A percentile compares a stretch with the other conserved stretches of the same genome.
Evolutionary conservation across 108 stramenopile species (phyloP).

Genomic region (Cyclotella choctawhatcheeana): DNA sequence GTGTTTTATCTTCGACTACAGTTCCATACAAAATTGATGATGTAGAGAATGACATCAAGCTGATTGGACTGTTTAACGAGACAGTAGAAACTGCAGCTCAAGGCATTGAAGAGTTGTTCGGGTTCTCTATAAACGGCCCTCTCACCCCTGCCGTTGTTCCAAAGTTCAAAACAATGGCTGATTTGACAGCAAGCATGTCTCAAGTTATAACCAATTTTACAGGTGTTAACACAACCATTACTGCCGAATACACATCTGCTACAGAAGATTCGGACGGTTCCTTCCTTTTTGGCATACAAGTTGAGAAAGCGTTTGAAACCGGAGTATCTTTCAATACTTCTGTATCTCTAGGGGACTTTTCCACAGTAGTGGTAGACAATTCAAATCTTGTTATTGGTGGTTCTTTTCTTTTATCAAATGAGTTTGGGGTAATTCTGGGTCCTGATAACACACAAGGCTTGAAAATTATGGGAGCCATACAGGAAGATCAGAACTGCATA

Average conservation of each 20-base stretch:
- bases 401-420: not conserved
- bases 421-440: slow-evolving; percentile 29
- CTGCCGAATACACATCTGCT: slow-evolving; percentile 5
- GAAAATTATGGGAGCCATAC: not conserved
- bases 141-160: slow-evolving; percentile 18
- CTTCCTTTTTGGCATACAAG: slow-evolving; percentile 29
- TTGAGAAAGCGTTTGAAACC: slow-evolving; percentile 15
- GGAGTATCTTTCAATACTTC: slow-evolving; percentile 21
- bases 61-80: slow-evolving; percentile 20
- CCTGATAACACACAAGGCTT: slow-evolving; percentile 15
- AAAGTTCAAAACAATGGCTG: slow-evolving; percentile 19
- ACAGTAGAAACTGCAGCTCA: too few species aligned
- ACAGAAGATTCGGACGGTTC: too few species aligned
- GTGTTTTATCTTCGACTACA: slow-evolving; percentile 10
- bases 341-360: slow-evolving; percentile 35
- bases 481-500: not conserved
- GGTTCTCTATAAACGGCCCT: slow-evolving; percentile 24
- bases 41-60: slow-evolving; percentile 9
- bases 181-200: slow-evolving; percentile 23
- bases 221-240: slow-evolving; percentile 9
- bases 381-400: slow-evolving; percentile 18
- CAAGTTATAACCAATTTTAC: slow-evolving; percentile 20
- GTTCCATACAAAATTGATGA: not conserved
- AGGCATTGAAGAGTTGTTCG: not conserved
- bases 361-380: slow-evolving; percentile 22